Evolutionary conservation across 2,329 filamentous ascomycete genomes (phyloP).

Genomic region (Monosporascus sp.): DNA sequence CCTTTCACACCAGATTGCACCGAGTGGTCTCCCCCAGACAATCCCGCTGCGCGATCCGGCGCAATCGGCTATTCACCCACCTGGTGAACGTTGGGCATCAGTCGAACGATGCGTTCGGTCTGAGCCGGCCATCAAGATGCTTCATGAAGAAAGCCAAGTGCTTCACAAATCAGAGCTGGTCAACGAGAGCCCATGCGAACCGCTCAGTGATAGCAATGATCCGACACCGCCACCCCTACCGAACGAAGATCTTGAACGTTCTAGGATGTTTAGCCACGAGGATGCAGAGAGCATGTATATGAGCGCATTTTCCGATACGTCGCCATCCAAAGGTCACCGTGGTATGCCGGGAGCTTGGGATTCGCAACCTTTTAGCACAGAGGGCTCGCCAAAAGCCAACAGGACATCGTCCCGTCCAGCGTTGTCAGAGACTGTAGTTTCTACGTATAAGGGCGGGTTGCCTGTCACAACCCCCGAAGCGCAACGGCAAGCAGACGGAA

Average conservation of each 20-base stretch:
- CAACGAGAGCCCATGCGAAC: conserved; percentile 3
- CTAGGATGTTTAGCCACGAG: conserved; percentile 70
- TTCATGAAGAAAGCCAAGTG: conserved; percentile 12
- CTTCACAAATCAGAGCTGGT: conserved; percentile 8
- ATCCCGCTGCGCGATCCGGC: conserved; percentile 15
- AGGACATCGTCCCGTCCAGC: conserved; percentile 2
- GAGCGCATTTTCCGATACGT: conserved; percentile 58
- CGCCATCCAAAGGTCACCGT: conserved; percentile 24
- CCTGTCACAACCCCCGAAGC: background rate
- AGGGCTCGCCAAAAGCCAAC: conserved; percentile 12
- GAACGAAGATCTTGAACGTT: conserved; percentile 50
- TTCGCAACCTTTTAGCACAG: conserved; percentile 26
- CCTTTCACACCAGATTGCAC: conserved; percentile 29
- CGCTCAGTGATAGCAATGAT: conserved; percentile 19
- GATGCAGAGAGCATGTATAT: conserved; percentile 86
- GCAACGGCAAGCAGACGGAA: background rate
- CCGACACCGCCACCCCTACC: conserved; percentile 22
- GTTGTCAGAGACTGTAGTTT: background rate
- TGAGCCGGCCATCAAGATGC: conserved; percentile 28
- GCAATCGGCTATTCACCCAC: conserved; percentile 27
- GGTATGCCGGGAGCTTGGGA: conserved; percentile 51
- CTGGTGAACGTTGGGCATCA: conserved; percentile 27
- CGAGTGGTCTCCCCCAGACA: conserved; percentile 30
- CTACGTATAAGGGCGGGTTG: background rate
- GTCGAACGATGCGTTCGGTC: conserved; percentile 29